Evolutionary conservation across 148 eudicot genomes (phyloP).

Genomic region (Silene latifolia): DNA sequence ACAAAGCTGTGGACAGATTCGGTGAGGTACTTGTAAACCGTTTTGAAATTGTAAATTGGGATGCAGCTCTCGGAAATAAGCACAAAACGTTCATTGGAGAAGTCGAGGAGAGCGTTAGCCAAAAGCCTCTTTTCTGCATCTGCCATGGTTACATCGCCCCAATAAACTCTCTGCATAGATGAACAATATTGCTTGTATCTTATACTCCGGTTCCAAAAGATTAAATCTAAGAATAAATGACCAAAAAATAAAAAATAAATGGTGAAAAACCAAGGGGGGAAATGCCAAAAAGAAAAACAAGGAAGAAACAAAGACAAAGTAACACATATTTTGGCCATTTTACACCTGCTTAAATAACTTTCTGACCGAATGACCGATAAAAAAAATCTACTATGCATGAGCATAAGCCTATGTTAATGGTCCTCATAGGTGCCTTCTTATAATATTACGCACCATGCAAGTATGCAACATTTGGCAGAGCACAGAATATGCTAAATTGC

Average conservation of each 20-base stretch:
- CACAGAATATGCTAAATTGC: neutral
- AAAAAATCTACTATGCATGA: neutral
- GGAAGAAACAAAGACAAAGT: neutral
- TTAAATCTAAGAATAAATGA: neutral
- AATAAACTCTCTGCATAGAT: constrained; percentile 54
- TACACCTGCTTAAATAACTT: neutral
- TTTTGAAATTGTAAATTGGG: constrained; percentile 65
- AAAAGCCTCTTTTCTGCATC: constrained; percentile 77
- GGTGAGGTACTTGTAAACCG: constrained; percentile 64
- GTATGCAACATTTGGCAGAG: neutral
- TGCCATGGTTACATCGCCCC: constrained; percentile 68
- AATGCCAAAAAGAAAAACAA: neutral
- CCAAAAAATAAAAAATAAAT: neutral
- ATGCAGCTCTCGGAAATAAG: constrained; percentile 87
- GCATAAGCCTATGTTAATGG: neutral
- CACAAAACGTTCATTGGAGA: constrained; percentile 71
- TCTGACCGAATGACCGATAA: neutral
- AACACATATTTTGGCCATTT: neutral
- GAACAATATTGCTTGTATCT: neutral
- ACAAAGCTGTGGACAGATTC: constrained; percentile 62
- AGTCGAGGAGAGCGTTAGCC: constrained; percentile 82
- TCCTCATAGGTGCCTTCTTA: neutral
- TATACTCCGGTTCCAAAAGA: neutral
- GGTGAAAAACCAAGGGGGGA: neutral
- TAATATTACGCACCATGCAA: neutral